Conservation (phyloP, 2,329 filamentous ascomycete species). For the Plectosphaerella sp. region DNA sequence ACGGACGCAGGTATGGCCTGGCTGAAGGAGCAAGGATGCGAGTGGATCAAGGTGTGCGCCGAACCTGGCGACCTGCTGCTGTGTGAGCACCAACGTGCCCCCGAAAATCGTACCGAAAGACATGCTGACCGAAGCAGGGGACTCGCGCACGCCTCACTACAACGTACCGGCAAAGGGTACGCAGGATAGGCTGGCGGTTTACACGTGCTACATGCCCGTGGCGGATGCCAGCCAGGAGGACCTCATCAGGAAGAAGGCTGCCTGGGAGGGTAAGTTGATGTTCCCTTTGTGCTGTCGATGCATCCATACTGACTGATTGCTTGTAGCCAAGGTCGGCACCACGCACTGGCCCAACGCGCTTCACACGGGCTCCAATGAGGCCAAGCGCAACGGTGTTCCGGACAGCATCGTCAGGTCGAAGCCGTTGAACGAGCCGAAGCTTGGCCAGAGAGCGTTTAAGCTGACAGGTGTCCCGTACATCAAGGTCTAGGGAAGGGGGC, state of each 20-base stretch:
- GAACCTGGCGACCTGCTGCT: slow-evolving; percentile 38
- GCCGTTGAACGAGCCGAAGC: slow-evolving; percentile 31
- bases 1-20: slow-evolving; percentile 29
- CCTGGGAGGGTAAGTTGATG: slow-evolving; percentile 24
- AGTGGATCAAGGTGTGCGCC: slow-evolving; percentile 31
- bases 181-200: slow-evolving; percentile 26
- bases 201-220: slow-evolving; percentile 36
- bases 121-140: slow-evolving; percentile 22
- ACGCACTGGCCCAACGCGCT: slow-evolving; percentile 38
- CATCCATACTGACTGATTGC: too few species aligned
- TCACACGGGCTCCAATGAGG: slow-evolving; percentile 20
- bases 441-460: slow-evolving; percentile 36
- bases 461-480: slow-evolving; percentile 43
- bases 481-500: slow-evolving; percentile 3
- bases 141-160: slow-evolving; percentile 42
- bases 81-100: slow-evolving; percentile 16
- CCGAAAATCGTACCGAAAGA: background rate
- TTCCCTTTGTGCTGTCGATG: background rate
- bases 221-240: slow-evolving; percentile 32
- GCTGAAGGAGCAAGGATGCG: slow-evolving; percentile 24
- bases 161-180: slow-evolving; percentile 27
- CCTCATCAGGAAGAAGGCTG: slow-evolving; percentile 33
- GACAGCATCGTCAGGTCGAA: slow-evolving; percentile 26
- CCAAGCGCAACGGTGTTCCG: slow-evolving; percentile 17
- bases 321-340: slow-evolving; percentile 26